A percentile compares a stretch with the other conserved stretches of the same genome.
Conservation (phyloP, 225 moss, liverwort and hornwort genomes). For the Bryoerythrophyllum caledonicum region DNA sequence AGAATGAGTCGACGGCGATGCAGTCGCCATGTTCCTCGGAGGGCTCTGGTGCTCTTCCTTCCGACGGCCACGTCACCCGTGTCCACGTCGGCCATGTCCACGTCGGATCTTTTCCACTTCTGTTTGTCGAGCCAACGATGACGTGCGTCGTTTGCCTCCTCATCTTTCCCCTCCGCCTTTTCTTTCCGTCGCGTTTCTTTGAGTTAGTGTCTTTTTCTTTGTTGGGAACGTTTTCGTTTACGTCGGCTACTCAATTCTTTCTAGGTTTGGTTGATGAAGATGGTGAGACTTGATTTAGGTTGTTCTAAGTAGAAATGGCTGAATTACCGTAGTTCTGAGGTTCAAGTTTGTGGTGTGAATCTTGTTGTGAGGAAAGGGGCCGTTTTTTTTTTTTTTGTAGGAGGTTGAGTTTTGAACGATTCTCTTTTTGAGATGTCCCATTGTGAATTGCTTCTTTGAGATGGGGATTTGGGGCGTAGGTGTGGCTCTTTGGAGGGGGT, state of each 20-base stretch:
- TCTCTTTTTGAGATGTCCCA: not conserved
- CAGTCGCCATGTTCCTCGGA: not conserved
- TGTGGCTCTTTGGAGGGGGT: not conserved
- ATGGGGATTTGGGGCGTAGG: too few species aligned
- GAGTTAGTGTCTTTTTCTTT: too few species aligned
- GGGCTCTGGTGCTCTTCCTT: not conserved
- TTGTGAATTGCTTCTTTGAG: not conserved
- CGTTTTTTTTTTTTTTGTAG: too few species aligned
- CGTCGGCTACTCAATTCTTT: not conserved
- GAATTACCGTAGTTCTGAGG: too few species aligned
- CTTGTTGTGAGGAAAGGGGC: not conserved
- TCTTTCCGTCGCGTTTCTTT: accelerated
- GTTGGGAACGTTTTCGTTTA: not conserved
- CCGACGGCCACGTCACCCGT: not conserved
- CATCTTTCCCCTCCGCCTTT: too few species aligned
- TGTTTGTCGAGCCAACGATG: not conserved
- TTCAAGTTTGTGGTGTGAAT: not conserved
- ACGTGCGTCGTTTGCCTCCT: not conserved
- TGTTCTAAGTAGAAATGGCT: not conserved
- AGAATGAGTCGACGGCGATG: too few species aligned
- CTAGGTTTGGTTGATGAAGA: too few species aligned
- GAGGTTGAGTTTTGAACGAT: not conserved
- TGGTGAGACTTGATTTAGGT: too few species aligned
- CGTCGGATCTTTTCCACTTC: too few species aligned
- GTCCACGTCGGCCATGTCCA: not conserved